These are phyloP conservation scores for Strigomonas culicis DNA, from an alignment of 208 protist species.

Conservation along the genomic window DNA sequence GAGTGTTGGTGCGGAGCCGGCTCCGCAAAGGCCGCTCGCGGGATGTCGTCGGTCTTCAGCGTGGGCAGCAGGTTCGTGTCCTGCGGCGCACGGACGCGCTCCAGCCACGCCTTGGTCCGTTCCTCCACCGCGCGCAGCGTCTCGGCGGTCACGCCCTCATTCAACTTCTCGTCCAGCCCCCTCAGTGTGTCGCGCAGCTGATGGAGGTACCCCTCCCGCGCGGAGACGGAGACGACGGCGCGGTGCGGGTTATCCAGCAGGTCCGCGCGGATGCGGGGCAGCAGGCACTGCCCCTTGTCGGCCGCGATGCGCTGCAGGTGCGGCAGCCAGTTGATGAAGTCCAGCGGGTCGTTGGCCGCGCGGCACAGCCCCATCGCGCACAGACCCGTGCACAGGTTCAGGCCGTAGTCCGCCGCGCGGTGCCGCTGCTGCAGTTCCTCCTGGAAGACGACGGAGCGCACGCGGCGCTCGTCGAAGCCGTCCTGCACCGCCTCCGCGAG, in stretches of 20 bases:
- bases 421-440: constrained; percentile 88
- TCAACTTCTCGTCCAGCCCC: constrained; percentile 49
- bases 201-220: constrained; percentile 61
- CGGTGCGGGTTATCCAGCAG: constrained; percentile 72
- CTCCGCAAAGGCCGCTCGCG: constrained; percentile 64
- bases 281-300: constrained; percentile 54
- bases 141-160: constrained; percentile 45
- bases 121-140: constrained; percentile 48
- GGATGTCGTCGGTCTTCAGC: constrained; percentile 77
- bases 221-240: constrained; percentile 62
- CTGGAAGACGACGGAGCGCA: constrained; percentile 86
- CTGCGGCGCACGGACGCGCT: constrained; percentile 62
- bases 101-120: constrained; percentile 61
- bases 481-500: constrained; percentile 54
- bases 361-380: constrained; percentile 73
- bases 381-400: constrained; percentile 72
- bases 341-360: constrained; percentile 62
- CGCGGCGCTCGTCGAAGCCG: constrained; percentile 81
- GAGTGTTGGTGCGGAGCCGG: constrained; percentile 39
- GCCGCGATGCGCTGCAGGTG: constrained; percentile 55
- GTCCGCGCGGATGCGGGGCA: constrained; percentile 58
- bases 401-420: constrained; percentile 81
- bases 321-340: constrained; percentile 87
- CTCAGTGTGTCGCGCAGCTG: constrained; percentile 57
- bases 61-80: constrained; percentile 75